phyloP scores from a whole-genome alignment of 192 early-diverging fungal genomes.

The Podila epigama region DNA sequence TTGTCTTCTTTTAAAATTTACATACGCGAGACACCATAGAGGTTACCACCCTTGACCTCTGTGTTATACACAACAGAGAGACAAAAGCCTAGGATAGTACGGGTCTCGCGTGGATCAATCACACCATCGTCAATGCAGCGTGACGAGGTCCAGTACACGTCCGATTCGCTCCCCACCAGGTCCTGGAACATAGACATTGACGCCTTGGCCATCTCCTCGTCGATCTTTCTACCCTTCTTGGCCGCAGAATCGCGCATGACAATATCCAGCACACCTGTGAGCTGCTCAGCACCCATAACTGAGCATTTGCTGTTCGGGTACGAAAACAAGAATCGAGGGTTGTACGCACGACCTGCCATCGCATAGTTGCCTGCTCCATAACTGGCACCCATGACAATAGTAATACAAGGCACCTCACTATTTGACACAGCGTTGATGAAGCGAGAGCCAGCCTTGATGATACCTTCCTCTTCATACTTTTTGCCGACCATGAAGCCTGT shows the following conservation, averaged over 20 bases:
- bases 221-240: slow-evolving; percentile 57
- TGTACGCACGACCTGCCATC: slow-evolving; percentile 71
- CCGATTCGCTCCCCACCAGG: slow-evolving; percentile 64
- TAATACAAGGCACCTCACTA: slow-evolving; percentile 62
- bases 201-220: slow-evolving; percentile 58
- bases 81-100: slow-evolving; percentile 65
- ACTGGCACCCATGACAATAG: slow-evolving; percentile 71
- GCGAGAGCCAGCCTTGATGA: slow-evolving; percentile 71
- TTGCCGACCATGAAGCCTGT: slow-evolving; percentile 79
- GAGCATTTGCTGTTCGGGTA: slow-evolving; percentile 73
- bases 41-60: slow-evolving; percentile 63
- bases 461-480: slow-evolving; percentile 71
- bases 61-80: slow-evolving; percentile 64
- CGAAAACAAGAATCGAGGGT: slow-evolving; percentile 73
- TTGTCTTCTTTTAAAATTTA: slow-evolving; percentile 14
- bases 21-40: slow-evolving; percentile 71
- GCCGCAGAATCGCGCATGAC: slow-evolving; percentile 68
- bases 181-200: slow-evolving; percentile 59
- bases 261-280: slow-evolving; percentile 73
- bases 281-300: slow-evolving; percentile 75
- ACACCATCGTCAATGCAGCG: slow-evolving; percentile 68
- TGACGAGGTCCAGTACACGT: slow-evolving; percentile 68
- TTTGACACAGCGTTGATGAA: slow-evolving; percentile 77
- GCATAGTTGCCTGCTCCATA: slow-evolving; percentile 79
- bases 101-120: slow-evolving; percentile 69